phyloP scores from a whole-genome alignment of 148 eudicot species.

The Camellia lanceoleosa region DNA sequence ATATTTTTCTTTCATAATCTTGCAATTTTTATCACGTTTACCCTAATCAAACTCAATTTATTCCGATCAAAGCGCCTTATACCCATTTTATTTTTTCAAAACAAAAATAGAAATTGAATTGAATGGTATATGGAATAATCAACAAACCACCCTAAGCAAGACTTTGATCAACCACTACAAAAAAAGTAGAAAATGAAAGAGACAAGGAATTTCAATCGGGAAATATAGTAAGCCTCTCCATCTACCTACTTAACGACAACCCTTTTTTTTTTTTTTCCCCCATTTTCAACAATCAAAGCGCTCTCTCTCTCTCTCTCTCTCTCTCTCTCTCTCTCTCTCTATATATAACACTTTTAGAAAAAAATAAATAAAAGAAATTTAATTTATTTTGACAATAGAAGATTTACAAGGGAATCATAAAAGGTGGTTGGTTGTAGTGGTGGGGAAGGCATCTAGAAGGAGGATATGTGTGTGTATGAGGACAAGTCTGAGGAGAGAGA shows the following conservation, averaged over 20 bases:
- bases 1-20: no score
- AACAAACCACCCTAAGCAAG: not conserved
- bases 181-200: not conserved
- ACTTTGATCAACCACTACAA: not conserved
- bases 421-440: not conserved
- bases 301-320: not conserved
- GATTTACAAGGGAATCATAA: not conserved
- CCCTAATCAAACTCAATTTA: no score
- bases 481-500: constrained; percentile 18
- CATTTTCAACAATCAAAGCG: not conserved
- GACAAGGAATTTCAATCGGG: not conserved
- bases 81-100: not conserved
- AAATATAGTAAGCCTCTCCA: not conserved
- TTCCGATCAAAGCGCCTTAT: no score
- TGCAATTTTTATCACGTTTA: not conserved
- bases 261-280: no score
- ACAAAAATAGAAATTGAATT: not conserved
- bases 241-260: no score
- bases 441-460: constrained; percentile 11
- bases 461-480: not conserved
- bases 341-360: no score
- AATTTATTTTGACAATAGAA: not conserved
- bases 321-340: not conserved
- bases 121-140: not conserved
- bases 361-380: no score